These are phyloP conservation scores for Candida loeiensis DNA, from an alignment of 805 yeast species.

Conservation along the genomic window DNA sequence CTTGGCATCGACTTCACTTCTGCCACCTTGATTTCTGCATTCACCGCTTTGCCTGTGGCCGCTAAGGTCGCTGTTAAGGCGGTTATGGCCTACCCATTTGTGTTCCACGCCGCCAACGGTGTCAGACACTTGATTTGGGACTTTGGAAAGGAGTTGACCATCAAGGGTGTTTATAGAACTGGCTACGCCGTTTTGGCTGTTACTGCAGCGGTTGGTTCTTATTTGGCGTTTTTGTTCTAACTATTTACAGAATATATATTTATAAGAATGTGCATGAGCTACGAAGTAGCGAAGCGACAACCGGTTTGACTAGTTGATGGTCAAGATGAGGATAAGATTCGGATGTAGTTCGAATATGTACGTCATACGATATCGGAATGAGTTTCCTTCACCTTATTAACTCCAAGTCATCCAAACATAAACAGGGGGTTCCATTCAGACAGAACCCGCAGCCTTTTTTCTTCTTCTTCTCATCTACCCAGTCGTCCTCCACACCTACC, in stretches of 20 bases:
- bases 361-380: too few relatives aligned
- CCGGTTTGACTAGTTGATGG: too few relatives aligned
- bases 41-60: slow-evolving; percentile 61
- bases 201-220: slow-evolving; percentile 55
- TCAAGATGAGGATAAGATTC: too few relatives aligned
- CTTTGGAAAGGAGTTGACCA: slow-evolving; percentile 69
- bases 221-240: slow-evolving; percentile 37
- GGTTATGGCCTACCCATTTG: slow-evolving; percentile 74
- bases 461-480: slow-evolving; percentile 13
- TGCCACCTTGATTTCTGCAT: slow-evolving; percentile 48
- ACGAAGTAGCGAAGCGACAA: not conserved
- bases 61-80: slow-evolving; percentile 66
- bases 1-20: slow-evolving; percentile 55
- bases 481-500: slow-evolving; percentile 11
- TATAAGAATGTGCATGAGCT: not conserved
- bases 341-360: too few relatives aligned
- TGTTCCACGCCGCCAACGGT: slow-evolving; percentile 84
- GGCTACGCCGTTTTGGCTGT: slow-evolving; percentile 81
- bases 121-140: slow-evolving; percentile 95
- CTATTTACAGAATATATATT: slow-evolving; percentile 1
- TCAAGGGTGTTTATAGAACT: slow-evolving; percentile 88
- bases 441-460: slow-evolving; percentile 36
- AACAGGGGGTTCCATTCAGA: slow-evolving; percentile 36
- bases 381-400: slow-evolving; percentile 5
- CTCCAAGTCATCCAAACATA: slow-evolving; percentile 37